Conservation (phyloP, 2,329 filamentous ascomycete genomes). For the Pseudogymnoascus sp. region DNA sequence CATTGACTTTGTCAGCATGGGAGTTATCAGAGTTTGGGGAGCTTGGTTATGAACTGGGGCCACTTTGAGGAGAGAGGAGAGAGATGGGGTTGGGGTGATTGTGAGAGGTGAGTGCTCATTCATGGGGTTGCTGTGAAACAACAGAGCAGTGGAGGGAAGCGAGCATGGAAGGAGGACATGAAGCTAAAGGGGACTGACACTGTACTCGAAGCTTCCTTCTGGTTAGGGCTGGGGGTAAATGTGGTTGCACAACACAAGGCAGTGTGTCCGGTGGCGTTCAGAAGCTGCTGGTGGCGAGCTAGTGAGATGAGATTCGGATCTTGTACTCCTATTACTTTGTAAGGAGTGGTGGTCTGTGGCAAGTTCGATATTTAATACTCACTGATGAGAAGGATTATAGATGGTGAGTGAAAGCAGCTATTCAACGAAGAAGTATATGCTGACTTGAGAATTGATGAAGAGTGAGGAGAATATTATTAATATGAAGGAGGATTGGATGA, state of each 20-base stretch:
- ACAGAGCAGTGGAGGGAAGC: neutral
- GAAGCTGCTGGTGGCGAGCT: neutral
- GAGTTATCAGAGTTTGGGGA: neutral
- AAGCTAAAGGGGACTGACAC: neutral
- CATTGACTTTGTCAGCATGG: neutral
- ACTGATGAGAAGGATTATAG: neutral
- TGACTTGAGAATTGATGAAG: neutral
- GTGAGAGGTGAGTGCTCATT: neutral
- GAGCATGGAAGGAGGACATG: neutral
- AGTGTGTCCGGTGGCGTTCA: neutral
- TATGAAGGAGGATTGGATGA: neutral
- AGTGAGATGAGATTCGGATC: neutral
- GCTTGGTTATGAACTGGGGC: neutral
- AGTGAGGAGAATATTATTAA: neutral
- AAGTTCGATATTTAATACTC: neutral
- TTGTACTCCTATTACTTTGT: slow-evolving; percentile 3
- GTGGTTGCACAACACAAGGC: slow-evolving; percentile 2
- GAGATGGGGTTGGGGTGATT: neutral
- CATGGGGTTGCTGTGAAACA: neutral
- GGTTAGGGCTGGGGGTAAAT: neutral
- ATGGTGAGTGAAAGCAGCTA: neutral
- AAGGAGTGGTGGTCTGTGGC: neutral
- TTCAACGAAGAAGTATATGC: neutral
- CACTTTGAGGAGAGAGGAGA: neutral
- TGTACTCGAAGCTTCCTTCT: slow-evolving; percentile 4